phyloP scores from a whole-genome alignment of 805 yeast species.

The Suhomyces emberorum region DNA sequence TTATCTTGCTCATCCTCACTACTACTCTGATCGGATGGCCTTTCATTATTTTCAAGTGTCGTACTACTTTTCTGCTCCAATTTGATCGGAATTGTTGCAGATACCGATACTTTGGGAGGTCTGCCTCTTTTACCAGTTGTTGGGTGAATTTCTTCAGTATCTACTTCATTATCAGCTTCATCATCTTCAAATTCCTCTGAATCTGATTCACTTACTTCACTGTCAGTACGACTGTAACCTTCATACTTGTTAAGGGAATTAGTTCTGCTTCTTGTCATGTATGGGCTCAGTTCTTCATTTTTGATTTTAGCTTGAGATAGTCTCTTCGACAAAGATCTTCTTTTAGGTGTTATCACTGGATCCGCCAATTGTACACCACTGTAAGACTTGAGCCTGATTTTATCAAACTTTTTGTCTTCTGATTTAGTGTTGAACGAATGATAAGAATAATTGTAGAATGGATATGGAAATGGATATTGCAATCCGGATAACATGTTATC shows the following conservation, averaged over 20 bases:
- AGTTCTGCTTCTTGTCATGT: slow-evolving; percentile 1
- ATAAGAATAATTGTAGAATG: slow-evolving; percentile 43
- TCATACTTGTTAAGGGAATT: not conserved
- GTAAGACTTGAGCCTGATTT: slow-evolving; percentile 32
- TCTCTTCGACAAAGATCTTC: not conserved
- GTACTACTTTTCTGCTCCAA: not conserved
- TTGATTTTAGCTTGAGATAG: not conserved
- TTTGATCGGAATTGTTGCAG: not conserved
- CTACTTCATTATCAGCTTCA: slow-evolving; percentile 1
- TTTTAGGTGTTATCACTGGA: not conserved
- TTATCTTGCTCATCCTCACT: slow-evolving; percentile 12
- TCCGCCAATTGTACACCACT: slow-evolving; percentile 33
- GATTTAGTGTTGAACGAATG: slow-evolving; percentile 32
- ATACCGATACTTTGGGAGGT: not conserved
- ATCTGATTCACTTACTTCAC: slow-evolving; percentile 2
- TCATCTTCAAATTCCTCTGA: slow-evolving; percentile 10
- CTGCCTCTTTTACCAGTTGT: not conserved
- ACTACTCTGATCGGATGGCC: slow-evolving; percentile 14
- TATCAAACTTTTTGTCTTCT: slow-evolving; percentile 22
- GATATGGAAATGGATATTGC: slow-evolving; percentile 44
- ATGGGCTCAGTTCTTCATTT: not conserved
- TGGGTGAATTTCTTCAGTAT: not conserved
- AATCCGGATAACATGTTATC: slow-evolving; percentile 38
- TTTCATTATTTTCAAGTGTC: slow-evolving; percentile 4
- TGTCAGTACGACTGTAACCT: slow-evolving; percentile 4